Evolutionary conservation across 352 stramenopile genomes (phyloP), one percentile per base, ranked within the genome.

Genomic region (Thalassiosira mediterranea): DNA sequence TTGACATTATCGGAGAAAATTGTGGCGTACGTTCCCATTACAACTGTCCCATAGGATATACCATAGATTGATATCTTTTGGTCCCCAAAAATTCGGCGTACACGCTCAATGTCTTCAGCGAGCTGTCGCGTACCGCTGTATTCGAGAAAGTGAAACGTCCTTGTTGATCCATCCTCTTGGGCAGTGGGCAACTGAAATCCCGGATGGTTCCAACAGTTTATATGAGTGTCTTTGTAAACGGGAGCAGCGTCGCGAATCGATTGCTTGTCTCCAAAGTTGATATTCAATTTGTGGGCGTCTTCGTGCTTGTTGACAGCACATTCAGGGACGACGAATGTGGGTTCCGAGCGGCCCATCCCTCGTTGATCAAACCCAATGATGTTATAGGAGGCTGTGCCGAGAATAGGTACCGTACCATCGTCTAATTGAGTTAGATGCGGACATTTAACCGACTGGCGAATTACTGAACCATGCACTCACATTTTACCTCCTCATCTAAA

Each of bases 281-380:
- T 17, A 1, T 38, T 23, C 46, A 7, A 5, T 17, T 13, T 42
- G 7, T 53, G 17, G 15, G 11, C 10, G 32, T 10, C 8, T 42
- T 59, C 10, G 46, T 44, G n/a, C n/a, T 10, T 59, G 25, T 28
- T 60, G 19, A 60, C 37, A 40, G 42, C 3, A 37, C 60, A 70
- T 4, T 59, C 47, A 32, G 44, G 42, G 8, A 46, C 29, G 26
- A 25, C 44, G 34, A 70, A 70, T 4, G 44, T 34, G 44, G 60
- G 60, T 4, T 38, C 8, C 4, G 37, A 58, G 10, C 60, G 23
- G 4, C 60, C 60, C 47, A 70, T 70, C 26, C 60, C 60, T 23
- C 60, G 60, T 34, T 70, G 60, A 47, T 72, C 63, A 46, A 72
- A 64, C 1, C 26, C 29, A 29, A 72, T 72, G 23, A 72, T 25